phyloP scores from a whole-genome alignment of 176 grass and related monocot genomes.

The Eleusine indica region DNA sequence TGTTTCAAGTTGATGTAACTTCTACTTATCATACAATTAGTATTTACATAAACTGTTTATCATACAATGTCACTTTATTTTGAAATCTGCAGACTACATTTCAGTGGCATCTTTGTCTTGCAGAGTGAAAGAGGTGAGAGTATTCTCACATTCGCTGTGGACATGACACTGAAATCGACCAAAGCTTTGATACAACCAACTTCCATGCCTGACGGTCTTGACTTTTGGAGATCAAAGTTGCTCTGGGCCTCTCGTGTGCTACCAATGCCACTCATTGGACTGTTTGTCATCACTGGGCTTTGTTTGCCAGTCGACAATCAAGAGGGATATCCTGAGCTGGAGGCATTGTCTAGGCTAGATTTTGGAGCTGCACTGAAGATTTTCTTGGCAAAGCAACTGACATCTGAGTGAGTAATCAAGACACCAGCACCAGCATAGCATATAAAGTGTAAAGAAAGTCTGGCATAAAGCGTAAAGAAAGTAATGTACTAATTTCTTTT shows the following conservation, averaged over 20 bases:
- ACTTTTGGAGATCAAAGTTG: conserved; percentile 78
- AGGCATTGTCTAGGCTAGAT: conserved; percentile 76
- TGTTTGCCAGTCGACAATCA: conserved; percentile 61
- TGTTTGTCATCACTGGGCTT: conserved; percentile 69
- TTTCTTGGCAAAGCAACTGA: conserved; percentile 80
- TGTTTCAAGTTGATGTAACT: conserved; percentile 8
- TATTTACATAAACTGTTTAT: background rate
- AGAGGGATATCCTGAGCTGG: conserved; percentile 61
- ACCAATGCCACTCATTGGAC: conserved; percentile 84
- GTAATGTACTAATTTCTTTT: background rate
- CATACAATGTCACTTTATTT: conserved; percentile 17
- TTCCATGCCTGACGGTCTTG: conserved; percentile 56
- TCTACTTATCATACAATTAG: background rate
- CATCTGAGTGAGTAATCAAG: conserved; percentile 69
- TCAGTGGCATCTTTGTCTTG: conserved; percentile 7
- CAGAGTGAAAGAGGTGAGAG: conserved; percentile 89
- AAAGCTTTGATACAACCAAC: conserved; percentile 66
- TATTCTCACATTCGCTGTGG: conserved; percentile 64
- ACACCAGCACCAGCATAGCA: background rate
- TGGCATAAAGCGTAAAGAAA: background rate
- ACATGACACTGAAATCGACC: conserved; percentile 71
- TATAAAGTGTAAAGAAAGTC: background rate
- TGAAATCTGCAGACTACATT: conserved; percentile 13
- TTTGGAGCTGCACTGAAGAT: conserved; percentile 79
- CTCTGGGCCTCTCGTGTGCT: conserved; percentile 80